Evolutionary conservation across 73 alveolate genomes (phyloP).

Genomic region (Symbiodinium pilosum): DNA sequence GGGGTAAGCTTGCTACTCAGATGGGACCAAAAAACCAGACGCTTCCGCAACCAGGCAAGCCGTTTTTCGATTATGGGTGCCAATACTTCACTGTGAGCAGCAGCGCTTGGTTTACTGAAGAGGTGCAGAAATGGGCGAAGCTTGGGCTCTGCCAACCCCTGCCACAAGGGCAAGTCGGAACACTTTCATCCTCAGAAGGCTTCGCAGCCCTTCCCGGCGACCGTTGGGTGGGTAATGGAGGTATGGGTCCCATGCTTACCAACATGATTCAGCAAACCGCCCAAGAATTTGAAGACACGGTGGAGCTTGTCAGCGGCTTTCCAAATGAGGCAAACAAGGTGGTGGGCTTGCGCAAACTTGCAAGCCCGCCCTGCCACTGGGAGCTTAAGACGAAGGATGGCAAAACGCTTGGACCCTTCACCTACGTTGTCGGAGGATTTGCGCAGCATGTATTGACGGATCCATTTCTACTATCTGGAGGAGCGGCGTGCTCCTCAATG

Average conservation of each 20-base stretch:
- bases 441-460: not conserved
- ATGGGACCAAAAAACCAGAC: not conserved
- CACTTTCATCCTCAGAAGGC: not conserved
- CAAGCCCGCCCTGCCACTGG: not conserved
- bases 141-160: not conserved
- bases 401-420: not conserved
- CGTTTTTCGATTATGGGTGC: not conserved
- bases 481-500: not conserved
- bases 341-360: not conserved
- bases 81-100: not conserved
- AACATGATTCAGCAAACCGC: not conserved
- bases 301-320: not conserved
- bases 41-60: not conserved
- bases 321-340: not conserved
- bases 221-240: not conserved
- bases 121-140: not conserved
- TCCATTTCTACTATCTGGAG: not conserved
- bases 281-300: not conserved
- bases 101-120: not conserved
- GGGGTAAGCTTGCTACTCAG: not conserved
- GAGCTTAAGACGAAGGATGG: not conserved
- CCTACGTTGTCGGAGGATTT: not conserved
- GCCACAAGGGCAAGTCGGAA: not conserved
- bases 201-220: not conserved
- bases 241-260: not conserved